phyloP scores from a whole-genome alignment of 2,329 filamentous ascomycete species.

The Diaporthe eres region DNA sequence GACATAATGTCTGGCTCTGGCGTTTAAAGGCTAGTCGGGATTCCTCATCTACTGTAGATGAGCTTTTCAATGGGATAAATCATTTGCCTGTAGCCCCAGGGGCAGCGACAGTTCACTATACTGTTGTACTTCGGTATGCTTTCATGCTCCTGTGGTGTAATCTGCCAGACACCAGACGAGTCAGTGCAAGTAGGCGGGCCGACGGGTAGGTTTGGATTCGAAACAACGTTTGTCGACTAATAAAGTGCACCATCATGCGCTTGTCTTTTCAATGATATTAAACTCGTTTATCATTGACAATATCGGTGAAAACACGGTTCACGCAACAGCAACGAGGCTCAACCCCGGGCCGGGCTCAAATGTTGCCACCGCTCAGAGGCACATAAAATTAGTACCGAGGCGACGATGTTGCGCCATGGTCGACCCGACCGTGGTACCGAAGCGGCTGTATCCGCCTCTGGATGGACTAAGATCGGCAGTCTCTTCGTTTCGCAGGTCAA shows the following conservation, averaged over 20 bases:
- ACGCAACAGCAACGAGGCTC: not conserved
- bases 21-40: conserved; percentile 10
- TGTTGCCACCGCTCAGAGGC: not conserved
- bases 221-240: conserved; percentile 11
- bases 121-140: not conserved
- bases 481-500: not conserved
- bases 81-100: not conserved
- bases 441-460: not conserved
- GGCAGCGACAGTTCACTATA: not conserved
- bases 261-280: not conserved
- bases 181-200: conserved; percentile 5
- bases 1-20: not conserved
- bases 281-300: not conserved
- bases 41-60: not conserved
- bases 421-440: not conserved
- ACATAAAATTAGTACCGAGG: not conserved
- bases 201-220: conserved; percentile 15
- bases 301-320: too few relatives aligned
- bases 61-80: not conserved
- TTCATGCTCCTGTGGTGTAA: conserved; percentile 7
- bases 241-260: conserved; percentile 14
- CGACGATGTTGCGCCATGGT: not conserved
- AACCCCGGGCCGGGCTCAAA: not conserved
- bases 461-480: not conserved
- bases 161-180: not conserved